Evolutionary conservation across 225 moss, liverwort and hornwort genomes (phyloP), one percentile per base, ranked within the genome.

Genomic region (Pseudisothecium myosuroides): DNA sequence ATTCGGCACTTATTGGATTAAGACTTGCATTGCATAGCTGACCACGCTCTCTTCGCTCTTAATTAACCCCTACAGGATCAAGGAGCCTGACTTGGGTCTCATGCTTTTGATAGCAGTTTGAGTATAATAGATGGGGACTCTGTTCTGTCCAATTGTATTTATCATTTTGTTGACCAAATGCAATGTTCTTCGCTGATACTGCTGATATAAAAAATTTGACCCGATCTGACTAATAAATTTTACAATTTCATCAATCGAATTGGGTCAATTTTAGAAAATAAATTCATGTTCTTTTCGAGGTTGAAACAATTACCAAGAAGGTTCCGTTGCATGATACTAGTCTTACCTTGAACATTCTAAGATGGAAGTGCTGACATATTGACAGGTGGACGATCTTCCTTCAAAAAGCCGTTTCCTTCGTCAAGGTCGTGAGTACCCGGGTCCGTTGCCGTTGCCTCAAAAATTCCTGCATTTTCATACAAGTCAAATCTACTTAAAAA

Each of bases 361-460:
- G 97, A 95, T 39, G 98, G 98, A 89, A 98, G 93, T 37, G 95
- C 91, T 60, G 95, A 94, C 90, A 96, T 92, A 84, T 94, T 93
- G n/a, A 95, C 85, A 90, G 95, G 82, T 78, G 93, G 93, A 87
- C 94, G 96, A 92, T 96, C 97, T 87, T 97, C 98, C 88, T 93
- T 96, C 27, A 97, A 80, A 83, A 97, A 98, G 32, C 95, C 88
- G 78, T 89, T 91, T 84, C 91, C 95, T 82, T 92, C 88, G 81
- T 96, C 98, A 47, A 93, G 89, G 27, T 96, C 96, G 69, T 92
- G 90, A 82, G 84, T 81, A 87, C 89, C 93, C 61, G 92, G 95
- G 71, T 96, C 97, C 43, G 96, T 92, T 54, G 95, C 89, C 68
- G 98, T 98, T 78, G 95, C 98, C 88, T 95, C 95, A 89, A 93